phyloP scores from a whole-genome alignment of 805 yeast species.

The Wickerhamomyces pijperi region DNA sequence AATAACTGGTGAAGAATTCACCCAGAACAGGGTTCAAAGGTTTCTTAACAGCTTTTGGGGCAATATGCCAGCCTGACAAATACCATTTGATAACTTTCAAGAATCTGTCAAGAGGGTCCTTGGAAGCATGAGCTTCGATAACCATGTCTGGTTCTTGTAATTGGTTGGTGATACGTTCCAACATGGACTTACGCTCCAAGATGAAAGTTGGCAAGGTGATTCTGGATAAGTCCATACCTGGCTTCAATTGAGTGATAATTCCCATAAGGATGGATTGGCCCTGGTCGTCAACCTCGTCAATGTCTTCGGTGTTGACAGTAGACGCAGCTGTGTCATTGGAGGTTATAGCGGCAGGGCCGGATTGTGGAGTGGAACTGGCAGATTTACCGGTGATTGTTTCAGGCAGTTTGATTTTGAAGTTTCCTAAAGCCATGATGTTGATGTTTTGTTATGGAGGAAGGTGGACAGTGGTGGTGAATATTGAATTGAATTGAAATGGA shows the following conservation, averaged over 20 bases:
- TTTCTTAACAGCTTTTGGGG: constrained; percentile 96
- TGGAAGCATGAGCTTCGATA: constrained; percentile 50
- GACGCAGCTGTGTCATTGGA: too few relatives aligned
- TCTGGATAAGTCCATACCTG: constrained; percentile 81
- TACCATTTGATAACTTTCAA: constrained; percentile 77
- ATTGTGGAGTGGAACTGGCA: too few relatives aligned
- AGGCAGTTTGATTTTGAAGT: too few relatives aligned
- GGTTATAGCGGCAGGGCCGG: too few relatives aligned
- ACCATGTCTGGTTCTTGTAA: constrained; percentile 70
- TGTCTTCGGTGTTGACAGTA: constrained; percentile 45
- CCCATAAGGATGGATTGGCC: constrained; percentile 81
- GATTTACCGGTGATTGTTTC: too few relatives aligned
- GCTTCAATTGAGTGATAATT: constrained; percentile 83
- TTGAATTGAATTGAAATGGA: too few relatives aligned
- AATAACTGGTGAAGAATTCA: constrained; percentile 80
- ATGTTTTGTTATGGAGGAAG: too few relatives aligned
- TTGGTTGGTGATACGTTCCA: constrained; percentile 88
- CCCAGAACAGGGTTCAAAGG: constrained; percentile 94
- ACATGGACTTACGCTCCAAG: constrained; percentile 88
- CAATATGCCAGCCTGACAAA: constrained; percentile 93
- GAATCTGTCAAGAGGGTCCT: constrained; percentile 59
- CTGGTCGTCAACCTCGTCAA: constrained; percentile 86
- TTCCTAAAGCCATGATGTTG: too few relatives aligned
- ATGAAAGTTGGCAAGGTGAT: constrained; percentile 94
- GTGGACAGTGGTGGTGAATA: too few relatives aligned